Base-by-base conservation (phyloP, 2,329 filamentous ascomycete species). In the Penicillium thymicola region DNA sequence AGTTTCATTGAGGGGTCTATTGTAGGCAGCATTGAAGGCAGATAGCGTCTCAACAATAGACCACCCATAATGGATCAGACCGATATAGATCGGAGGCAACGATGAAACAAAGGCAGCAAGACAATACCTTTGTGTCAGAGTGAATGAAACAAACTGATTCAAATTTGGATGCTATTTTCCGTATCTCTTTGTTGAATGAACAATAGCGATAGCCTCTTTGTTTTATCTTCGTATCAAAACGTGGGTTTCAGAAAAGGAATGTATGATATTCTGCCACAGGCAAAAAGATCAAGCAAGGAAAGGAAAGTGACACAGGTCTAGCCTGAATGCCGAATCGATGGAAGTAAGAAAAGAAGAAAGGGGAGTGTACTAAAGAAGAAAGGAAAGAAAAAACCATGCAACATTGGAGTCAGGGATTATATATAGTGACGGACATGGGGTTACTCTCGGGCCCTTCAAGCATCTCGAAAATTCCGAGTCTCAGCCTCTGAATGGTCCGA, bases 221-320 rank as follows among this genome's bases (percentile, higher is more conserved):
- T 43, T 40, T 18, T 25, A 41, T 54, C 55, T 30, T 23, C 3
- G 27, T 44, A 8, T 44, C 49, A 51, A 25, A 51, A 51, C 21
- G 3, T 8, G 14, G 11, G 21, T 28, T 46, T 38, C 48, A 55
- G 5, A 52, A 55, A 71, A 70, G 60, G 67, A 69, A 64, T 63
- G 65, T 64, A 52, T 61, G 59, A 65, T 66, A 65, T 66, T 66
- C 59, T 66, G 70, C 70, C 69, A 66, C 70, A 71, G 70, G 69
- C 70, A 66, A 65, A 55, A 50, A 62, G 48, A 64, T 59, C 62
- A 70, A 59, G 44, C 60, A 57, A 62, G 60, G 59, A 61, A 60
- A 71, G 59, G 63, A 69, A 67, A 65, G 63, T 54, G 63, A 68
- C 57, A 69, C 68, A 73, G 70, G 71, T 67, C 72, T 72, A 63